A percentile compares a stretch with the other conserved stretches of the same genome.
Evolutionary conservation across 2,329 filamentous ascomycete species (phyloP).

Genomic region (Talaromyces sp.): DNA sequence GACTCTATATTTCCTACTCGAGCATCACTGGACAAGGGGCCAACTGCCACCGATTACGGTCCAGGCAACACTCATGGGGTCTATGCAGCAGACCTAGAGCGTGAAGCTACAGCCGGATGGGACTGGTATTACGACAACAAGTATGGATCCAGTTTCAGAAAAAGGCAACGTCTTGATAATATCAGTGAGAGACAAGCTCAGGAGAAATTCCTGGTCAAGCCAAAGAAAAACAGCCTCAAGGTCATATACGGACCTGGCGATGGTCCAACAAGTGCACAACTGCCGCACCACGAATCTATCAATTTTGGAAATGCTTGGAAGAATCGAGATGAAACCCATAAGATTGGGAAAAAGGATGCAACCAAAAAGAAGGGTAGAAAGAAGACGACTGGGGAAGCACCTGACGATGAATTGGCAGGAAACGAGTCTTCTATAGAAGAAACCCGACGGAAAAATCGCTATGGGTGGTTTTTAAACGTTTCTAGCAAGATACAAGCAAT

Average conservation of each 20-base stretch:
- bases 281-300: conserved; percentile 40
- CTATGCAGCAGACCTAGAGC: conserved; percentile 34
- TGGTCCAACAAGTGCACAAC: conserved; percentile 38
- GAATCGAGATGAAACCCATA: conserved; percentile 11
- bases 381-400: conserved; percentile 12
- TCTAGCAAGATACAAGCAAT: conserved; percentile 50
- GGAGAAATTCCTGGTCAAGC: conserved; percentile 38
- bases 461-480: conserved; percentile 55
- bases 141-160: conserved; percentile 38
- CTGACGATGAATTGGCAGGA: not conserved
- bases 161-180: conserved; percentile 34
- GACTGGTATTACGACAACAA: conserved; percentile 49
- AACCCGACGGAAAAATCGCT: conserved; percentile 23
- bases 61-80: conserved; percentile 43
- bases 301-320: conserved; percentile 44
- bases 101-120: conserved; percentile 46
- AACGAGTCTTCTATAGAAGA: conserved; percentile 6
- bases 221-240: conserved; percentile 29
- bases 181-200: conserved; percentile 35
- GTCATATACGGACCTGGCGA: conserved; percentile 50
- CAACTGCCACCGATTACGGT: conserved; percentile 26
- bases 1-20: conserved; percentile 51
- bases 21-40: conserved; percentile 26
- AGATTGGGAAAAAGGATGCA: not conserved
- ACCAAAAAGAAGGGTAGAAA: conserved; percentile 17